phyloP scores from a whole-genome alignment of 305 asterid species.

The Petunia hybrid region DNA sequence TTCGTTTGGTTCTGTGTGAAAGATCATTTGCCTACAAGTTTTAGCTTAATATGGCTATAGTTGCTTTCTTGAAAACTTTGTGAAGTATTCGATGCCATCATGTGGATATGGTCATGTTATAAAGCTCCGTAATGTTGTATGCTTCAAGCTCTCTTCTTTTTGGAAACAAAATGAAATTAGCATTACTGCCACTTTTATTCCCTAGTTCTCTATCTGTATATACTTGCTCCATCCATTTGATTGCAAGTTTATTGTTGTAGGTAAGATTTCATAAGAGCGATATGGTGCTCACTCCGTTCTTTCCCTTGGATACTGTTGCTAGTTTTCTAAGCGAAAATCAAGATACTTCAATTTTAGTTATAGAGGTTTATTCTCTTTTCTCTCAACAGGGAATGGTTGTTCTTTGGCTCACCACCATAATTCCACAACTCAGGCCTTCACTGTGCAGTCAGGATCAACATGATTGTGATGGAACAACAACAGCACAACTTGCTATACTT shows the following conservation, averaged over 20 bases:
- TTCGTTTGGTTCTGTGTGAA: neutral
- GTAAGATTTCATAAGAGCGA: neutral
- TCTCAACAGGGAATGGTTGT: constrained; percentile 13
- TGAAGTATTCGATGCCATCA: neutral
- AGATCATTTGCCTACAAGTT: neutral
- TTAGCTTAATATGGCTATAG: neutral
- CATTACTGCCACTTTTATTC: neutral
- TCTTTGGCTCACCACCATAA: neutral
- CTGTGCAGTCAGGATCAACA: constrained; percentile 40
- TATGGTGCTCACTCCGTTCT: neutral
- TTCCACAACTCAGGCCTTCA: constrained; percentile 45
- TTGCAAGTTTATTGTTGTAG: neutral
- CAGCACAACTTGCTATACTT: constrained; percentile 40
- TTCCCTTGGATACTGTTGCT: too few relatives aligned
- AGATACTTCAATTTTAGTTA: neutral
- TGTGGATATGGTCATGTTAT: neutral
- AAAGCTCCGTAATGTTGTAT: neutral
- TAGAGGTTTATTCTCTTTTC: neutral
- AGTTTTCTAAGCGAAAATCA: too few relatives aligned
- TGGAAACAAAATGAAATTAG: constrained; percentile 19
- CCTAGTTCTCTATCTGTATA: neutral
- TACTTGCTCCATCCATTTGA: constrained; percentile 13
- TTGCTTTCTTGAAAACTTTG: neutral
- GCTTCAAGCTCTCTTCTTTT: neutral
- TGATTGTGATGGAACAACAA: neutral